Evolutionary conservation across 2,329 filamentous ascomycete genomes (phyloP).

Genomic region (Neonectria sp.): DNA sequence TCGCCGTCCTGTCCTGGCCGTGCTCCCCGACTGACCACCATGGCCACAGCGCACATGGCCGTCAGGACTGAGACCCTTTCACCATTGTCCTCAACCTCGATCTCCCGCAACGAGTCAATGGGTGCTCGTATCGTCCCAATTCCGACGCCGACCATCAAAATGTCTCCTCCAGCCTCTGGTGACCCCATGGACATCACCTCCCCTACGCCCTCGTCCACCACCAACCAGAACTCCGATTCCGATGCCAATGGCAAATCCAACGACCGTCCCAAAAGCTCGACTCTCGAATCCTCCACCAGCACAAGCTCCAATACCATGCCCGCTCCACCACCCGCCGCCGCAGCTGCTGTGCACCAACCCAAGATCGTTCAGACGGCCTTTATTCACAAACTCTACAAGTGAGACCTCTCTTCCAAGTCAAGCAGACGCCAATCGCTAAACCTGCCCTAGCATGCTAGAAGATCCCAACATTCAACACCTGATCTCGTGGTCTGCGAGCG

Average conservation of each 20-base stretch:
- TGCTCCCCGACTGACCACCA: constrained; percentile 47
- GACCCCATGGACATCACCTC: constrained; percentile 75
- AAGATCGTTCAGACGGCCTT: constrained; percentile 99
- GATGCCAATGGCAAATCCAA: constrained; percentile 55
- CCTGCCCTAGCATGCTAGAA: constrained; percentile 87
- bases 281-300: constrained; percentile 56
- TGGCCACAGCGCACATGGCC: constrained; percentile 65
- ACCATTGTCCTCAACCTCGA: constrained; percentile 57
- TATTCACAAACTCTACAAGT: constrained; percentile 99
- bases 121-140: constrained; percentile 71
- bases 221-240: constrained; percentile 62
- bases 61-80: constrained; percentile 67
- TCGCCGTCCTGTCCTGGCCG: constrained; percentile 30
- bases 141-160: constrained; percentile 70
- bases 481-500: constrained; percentile 94
- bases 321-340: constrained; percentile 69
- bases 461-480: constrained; percentile 93
- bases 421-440: constrained; percentile 42
- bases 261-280: constrained; percentile 56
- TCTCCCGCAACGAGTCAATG: constrained; percentile 61
- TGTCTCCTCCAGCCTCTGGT: constrained; percentile 70
- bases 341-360: constrained; percentile 87
- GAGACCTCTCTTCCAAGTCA: constrained; percentile 53
- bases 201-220: constrained; percentile 61
- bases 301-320: constrained; percentile 60